phyloP scores from a whole-genome alignment of 2,329 filamentous ascomycete genomes.

The Aureobasidium musti region DNA sequence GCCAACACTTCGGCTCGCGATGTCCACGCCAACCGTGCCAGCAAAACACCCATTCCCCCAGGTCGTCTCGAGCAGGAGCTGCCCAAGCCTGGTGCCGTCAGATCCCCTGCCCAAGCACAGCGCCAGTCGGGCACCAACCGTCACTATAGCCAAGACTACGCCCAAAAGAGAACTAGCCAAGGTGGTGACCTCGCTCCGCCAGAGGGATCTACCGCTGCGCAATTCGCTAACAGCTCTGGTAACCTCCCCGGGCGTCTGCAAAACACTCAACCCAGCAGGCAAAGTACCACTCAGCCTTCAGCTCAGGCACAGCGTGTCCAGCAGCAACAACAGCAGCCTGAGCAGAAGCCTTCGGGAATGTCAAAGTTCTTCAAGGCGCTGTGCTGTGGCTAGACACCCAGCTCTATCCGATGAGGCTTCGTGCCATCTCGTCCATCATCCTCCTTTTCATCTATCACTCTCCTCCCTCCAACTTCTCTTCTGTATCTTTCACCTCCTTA shows the following conservation, averaged over 20 bases:
- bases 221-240: constrained; percentile 93
- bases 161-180: constrained; percentile 72
- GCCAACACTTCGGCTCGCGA: constrained; percentile 84
- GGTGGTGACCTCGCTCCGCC: constrained; percentile 74
- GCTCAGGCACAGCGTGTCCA: constrained; percentile 35
- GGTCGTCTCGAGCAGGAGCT: constrained; percentile 52
- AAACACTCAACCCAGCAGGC: constrained; percentile 30
- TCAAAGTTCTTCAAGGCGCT: constrained; percentile 92
- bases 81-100: constrained; percentile 63
- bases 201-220: constrained; percentile 87
- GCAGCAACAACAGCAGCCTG: constrained; percentile 56
- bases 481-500: constrained; percentile 11
- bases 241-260: constrained; percentile 61
- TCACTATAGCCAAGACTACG: constrained; percentile 37
- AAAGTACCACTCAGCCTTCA: constrained; percentile 28
- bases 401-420: background rate
- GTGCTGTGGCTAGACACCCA: constrained; percentile 68
- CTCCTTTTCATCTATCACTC: background rate
- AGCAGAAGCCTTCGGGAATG: constrained; percentile 76
- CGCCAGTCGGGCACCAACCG: constrained; percentile 40
- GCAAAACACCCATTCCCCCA: constrained; percentile 53
- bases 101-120: constrained; percentile 71
- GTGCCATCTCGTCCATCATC: background rate
- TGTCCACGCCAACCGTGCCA: constrained; percentile 70
- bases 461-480: constrained; percentile 19